Evolutionary conservation across 495 filamentous ascomycete species (phyloP), one percentile per base, ranked within the genome.

Genomic region (Podospora pseudoanserina): DNA sequence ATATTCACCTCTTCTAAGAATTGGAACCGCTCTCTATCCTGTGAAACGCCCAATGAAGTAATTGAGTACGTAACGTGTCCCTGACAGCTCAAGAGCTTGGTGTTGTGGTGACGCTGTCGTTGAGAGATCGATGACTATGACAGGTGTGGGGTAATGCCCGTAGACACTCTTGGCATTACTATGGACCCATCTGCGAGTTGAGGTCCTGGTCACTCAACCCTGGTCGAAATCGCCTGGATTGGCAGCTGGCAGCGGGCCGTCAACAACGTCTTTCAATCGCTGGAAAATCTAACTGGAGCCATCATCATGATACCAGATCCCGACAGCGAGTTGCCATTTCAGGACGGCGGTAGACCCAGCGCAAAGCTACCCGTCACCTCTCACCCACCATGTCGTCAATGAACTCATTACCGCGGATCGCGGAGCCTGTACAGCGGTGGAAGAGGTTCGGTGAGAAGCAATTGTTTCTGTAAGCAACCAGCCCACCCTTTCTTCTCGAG

Each of bases 401-500:
- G 63, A 65, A 58, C 61, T 67, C 66, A 56, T 65, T 68, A 32
- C 44, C 70, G 67, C 63, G 64, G 49, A 73, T 54, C 65, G 70
- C 64, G 66, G 68, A 66, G 59, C 55, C 71, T 13, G 72, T 69
- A 53, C 64, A 61, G 39, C 1, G 66, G 27, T 65, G 71, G 26
- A 79, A 78, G 65, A 72, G 67, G 28, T 69, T 83, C 65, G 86
- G 86, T 30, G 78, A 74, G 60, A 92, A 91, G 76, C 84, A 89
- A 75, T 76, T 93, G 67, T 92, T 84, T 73, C 81, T 93, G 90
- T 92, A 84, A 55, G 88, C 80, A 32, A 26, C 32, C 19, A 27
- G 56, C 26, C 19, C 53, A 15, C 34, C 18, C 4, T 58, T 49
- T 28, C 30, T 27, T 4, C 53, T 6, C 6, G 9, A 39, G 1